Conservation (phyloP, 768 basidiomycete species). For the Tulasnella sp. region DNA sequence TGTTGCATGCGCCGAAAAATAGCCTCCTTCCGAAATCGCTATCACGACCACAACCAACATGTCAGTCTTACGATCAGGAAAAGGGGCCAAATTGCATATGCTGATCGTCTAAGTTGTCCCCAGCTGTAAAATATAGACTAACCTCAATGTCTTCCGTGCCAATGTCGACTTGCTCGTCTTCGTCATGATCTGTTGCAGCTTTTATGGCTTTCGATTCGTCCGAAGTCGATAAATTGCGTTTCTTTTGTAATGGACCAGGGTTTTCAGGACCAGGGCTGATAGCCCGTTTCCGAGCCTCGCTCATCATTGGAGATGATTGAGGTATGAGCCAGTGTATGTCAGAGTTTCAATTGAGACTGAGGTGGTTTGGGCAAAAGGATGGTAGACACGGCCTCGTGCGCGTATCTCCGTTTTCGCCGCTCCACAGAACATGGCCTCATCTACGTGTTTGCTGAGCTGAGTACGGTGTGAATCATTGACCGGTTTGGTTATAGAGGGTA, state of each 20-base stretch:
- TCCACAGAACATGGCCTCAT: no score
- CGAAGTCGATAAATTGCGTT: slow-evolving; percentile 8
- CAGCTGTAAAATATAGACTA: not conserved
- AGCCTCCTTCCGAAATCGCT: slow-evolving; percentile 82
- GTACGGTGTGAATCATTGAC: no score
- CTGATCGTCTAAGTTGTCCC: slow-evolving; percentile 13
- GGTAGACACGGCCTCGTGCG: no score
- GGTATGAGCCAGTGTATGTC: not conserved
- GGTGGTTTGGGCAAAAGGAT: no score
- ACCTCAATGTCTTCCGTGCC: slow-evolving; percentile 3
- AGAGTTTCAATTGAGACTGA: no score
- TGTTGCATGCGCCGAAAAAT: slow-evolving; percentile 76
- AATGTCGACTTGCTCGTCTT: not conserved
- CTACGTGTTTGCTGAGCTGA: no score
- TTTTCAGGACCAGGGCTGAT: slow-evolving; percentile 8
- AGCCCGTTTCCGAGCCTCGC: slow-evolving; percentile 12
- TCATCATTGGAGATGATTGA: not conserved
- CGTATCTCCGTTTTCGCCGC: no score
- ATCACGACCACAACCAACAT: slow-evolving; percentile 8
- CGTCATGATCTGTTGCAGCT: not conserved
- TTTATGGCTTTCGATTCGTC: slow-evolving; percentile 11
- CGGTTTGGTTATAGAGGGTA: no score
- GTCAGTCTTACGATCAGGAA: not conserved
- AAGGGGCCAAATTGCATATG: not conserved
- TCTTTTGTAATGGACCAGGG: slow-evolving; percentile 3